Base-by-base conservation (phyloP, 2,329 filamentous ascomycete genomes). In the Exophiala viscosa region DNA sequence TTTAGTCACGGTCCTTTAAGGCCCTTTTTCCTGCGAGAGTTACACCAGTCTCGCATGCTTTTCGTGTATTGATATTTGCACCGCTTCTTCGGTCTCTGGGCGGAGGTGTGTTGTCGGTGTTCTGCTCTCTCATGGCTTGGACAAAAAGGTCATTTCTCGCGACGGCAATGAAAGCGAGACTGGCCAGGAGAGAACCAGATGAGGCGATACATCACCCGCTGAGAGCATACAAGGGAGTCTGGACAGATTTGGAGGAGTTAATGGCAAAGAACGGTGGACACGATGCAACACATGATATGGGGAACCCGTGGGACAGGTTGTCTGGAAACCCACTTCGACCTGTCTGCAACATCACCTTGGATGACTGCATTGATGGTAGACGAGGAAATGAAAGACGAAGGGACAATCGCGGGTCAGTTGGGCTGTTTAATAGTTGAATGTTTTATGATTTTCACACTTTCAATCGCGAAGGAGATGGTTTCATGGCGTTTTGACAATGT, bases 181-280 rank as follows among this genome's bases (percentile, higher is more conserved):
- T 28, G 23, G 23, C 23, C 23, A 28, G 23, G 8, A 28, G 23
- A 28, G 23, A 28, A 5, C 23, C 23, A 7, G 23, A 28, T 28
- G 23, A 28, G 23, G 23, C 23, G 8, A 28, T 7, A 39, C 34
- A 11, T 35, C 23, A 33, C 45, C 39, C n/a, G 35, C 45, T 48
- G 11, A 18, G 15, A 20, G 45, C 8, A 31, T 14, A 17, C 28
- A 20, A 48, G 14, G 45, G 34, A 36, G 33, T 48, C 35, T 48
- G 45, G 45, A 39, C 18, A 48, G 14, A 48, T 28, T 35, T 48
- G 45, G 45, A 48, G 45, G 36, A 38, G 45, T 48, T 40, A 40
- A 48, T 48, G 45, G 45, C 34, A 36, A 48, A 38, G 20, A 32
- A 10, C 10, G 33, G 20, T 38, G 45, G 35, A 15, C 13, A 39